Evolutionary conservation across 495 filamentous ascomycete genomes (phyloP).

Genomic region (Xylaria nigripes): DNA sequence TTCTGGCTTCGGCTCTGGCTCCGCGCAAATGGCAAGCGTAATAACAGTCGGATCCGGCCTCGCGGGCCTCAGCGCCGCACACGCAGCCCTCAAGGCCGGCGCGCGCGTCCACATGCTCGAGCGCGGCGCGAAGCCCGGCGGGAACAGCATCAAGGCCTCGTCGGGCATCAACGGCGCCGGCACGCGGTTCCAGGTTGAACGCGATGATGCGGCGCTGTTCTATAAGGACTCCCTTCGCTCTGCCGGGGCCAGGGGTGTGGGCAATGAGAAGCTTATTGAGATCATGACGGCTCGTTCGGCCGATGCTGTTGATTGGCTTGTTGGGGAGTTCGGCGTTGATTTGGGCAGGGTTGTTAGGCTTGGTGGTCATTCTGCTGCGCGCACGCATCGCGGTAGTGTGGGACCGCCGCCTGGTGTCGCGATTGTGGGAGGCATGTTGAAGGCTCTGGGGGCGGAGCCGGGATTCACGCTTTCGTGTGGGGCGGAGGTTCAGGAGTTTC

Average conservation of each 20-base stretch:
- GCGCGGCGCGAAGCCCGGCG: slow-evolving; percentile 46
- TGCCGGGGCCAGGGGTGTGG: slow-evolving; percentile 29
- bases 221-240: slow-evolving; percentile 47
- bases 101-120: slow-evolving; percentile 46
- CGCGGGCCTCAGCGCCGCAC: slow-evolving; percentile 43
- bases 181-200: slow-evolving; percentile 38
- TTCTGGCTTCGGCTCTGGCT: not conserved
- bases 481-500: slow-evolving; percentile 34
- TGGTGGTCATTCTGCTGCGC: slow-evolving; percentile 43
- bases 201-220: slow-evolving; percentile 24
- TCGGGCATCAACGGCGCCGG: slow-evolving; percentile 55
- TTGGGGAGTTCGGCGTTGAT: slow-evolving; percentile 43
- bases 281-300: slow-evolving; percentile 34
- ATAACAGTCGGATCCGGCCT: slow-evolving; percentile 47
- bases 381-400: slow-evolving; percentile 48
- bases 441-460: slow-evolving; percentile 31
- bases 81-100: slow-evolving; percentile 37
- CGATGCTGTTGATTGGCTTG: slow-evolving; percentile 44
- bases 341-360: slow-evolving; percentile 46
- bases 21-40: slow-evolving; percentile 20
- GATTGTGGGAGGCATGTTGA: slow-evolving; percentile 44
- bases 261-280: slow-evolving; percentile 27
- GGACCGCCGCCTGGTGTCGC: slow-evolving; percentile 45
- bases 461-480: slow-evolving; percentile 39
- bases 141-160: slow-evolving; percentile 55